Base-by-base conservation (phyloP, 768 basidiomycete genomes). In the Macrolepiota dolichaula region DNA sequence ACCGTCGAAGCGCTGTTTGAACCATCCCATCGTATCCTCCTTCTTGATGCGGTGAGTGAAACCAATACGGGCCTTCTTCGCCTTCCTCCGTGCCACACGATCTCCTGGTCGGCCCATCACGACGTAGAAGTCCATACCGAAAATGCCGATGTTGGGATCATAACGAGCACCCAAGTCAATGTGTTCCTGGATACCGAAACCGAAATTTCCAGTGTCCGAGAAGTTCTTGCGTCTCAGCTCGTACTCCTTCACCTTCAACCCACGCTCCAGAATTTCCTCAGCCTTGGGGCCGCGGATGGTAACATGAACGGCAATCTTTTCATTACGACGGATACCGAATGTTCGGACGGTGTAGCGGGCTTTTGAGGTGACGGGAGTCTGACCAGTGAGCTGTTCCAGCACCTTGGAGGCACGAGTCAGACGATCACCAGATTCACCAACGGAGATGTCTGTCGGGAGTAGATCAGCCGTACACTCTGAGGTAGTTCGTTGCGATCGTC, bases 171-270 rank as follows among this genome's bases (percentile, higher is more conserved):
- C 96, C 66, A 99, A 81, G 78, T 99, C 96, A 78, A 99, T 99
- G 79, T 99, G 96, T 82, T 97, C 94, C 80, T 96, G 94, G 73
- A 97, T 92, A 74, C 96, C 96, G 79, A 98, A 99, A 68, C 96
- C 96, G 74, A 99, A 99, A 90, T 98, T 98, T 62, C 96, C 96
- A 62, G 94, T 97, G 77, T 94, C 94, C 67, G 94, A 96, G 81
- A 97, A 98, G 88, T 98, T 98, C 76, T 85, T 87, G 78, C 94
- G 92, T 73, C 88, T 86, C 77, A 99, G 80, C 81, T 99, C 97
- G 84, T 99, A 98, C 81, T 99, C 97, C 86, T 99, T 99, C 72
- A 98, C 97, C 79, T 98, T 99, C 76, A 99, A 84, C 50, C 95
- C 96, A 69, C 96, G 93, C 82, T 99, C 96, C 69, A 99, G 83